Base-by-base conservation (phyloP, 2,329 filamentous ascomycete species). In the Parafenestella ontariensis region DNA sequence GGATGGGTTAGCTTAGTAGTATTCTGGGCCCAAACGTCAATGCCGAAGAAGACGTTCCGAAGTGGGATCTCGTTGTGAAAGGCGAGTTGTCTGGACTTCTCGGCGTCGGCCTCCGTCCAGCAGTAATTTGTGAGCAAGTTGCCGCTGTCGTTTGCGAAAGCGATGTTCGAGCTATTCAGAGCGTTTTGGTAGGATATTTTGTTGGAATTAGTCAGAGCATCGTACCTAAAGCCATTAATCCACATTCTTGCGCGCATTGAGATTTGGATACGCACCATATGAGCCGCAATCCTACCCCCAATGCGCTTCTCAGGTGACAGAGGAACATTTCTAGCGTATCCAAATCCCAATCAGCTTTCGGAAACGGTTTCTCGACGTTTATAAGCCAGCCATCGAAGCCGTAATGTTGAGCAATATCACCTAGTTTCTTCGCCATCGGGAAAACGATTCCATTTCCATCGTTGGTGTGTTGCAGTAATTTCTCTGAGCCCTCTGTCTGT, bases 331-430 rank as follows among this genome's bases (percentile, higher is more conserved):
- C 53, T 1, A 81, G 56, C 4, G 70, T 33, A 6, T 61, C 36
- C 3, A 58, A 6, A 52, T 71, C 49, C 74, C 76, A 79, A 5
- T 36, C 54, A 2, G 62, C 52, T 20, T 64, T 56, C 5, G 74
- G 68, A 59, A 81, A 79, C 1, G 74, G 63, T 46, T 76, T 76
- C 52, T 82, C 79, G 21, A 82, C 75, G 43, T 81, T 81, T 29
- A 81, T 56, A 28, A 82, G 64, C 77, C 78, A 81, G 15, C 79
- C 79, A 52, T 82, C 79, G 49, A 82, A 81, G 10, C 77, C 77
- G 54, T 77, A 77, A 15, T 73, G 65, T 15, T 65, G 61, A 10
- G 78, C 77, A 40, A 82, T 76, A 13, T 53, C 48, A 7, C 74
- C 74, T 7, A 82, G 58, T 46, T 74, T 75, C 18, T 62, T 69